A percentile compares a stretch with the other conserved stretches of the same genome.
Evolutionary conservation across 106 monocot species (phyloP).

Genomic region (Platanthera zijinensis): DNA sequence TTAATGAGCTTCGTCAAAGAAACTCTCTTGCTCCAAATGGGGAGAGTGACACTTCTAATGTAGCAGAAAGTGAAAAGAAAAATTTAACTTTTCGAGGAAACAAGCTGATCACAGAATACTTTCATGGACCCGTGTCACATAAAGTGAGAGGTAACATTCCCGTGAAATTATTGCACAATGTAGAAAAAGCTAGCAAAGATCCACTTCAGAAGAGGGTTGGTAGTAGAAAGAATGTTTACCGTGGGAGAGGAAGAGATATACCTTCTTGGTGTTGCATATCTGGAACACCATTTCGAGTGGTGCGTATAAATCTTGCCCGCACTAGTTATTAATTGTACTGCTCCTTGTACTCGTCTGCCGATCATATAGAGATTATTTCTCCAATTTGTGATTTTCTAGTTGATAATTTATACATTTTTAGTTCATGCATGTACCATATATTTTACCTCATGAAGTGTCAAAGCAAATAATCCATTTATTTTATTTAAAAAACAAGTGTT

Average conservation of each 20-base stretch:
- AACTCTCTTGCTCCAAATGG: conserved; percentile 10
- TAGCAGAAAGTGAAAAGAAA: conserved; percentile 9
- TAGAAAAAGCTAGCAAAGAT: conserved; percentile 20
- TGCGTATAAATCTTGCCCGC: conserved; percentile 10
- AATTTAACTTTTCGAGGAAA: conserved; percentile 33
- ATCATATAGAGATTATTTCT: neutral
- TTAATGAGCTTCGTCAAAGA: conserved; percentile 45
- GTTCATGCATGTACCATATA: too few species aligned
- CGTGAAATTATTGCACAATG: conserved; percentile 2
- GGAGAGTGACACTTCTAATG: conserved; percentile 9
- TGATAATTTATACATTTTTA: neutral
- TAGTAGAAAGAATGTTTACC: conserved; percentile 13
- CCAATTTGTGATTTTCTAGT: neutral
- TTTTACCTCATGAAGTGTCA: neutral
- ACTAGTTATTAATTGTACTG: neutral
- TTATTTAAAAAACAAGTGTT: too few species aligned
- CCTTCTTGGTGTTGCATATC: conserved; percentile 90
- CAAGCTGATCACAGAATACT: conserved; percentile 91
- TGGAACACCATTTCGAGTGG: conserved; percentile 97
- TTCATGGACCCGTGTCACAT: conserved; percentile 28
- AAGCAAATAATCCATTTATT: too few species aligned
- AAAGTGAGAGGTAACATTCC: conserved; percentile 13
- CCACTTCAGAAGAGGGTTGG: conserved; percentile 17
- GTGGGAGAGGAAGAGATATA: conserved; percentile 40
- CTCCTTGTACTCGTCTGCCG: neutral